A percentile compares a stretch with the other conserved stretches of the same genome.
These are phyloP conservation scores for Aspergillus conjunctus DNA, from an alignment of 495 filamentous ascomycete genomes.

Conservation along the genomic window DNA sequence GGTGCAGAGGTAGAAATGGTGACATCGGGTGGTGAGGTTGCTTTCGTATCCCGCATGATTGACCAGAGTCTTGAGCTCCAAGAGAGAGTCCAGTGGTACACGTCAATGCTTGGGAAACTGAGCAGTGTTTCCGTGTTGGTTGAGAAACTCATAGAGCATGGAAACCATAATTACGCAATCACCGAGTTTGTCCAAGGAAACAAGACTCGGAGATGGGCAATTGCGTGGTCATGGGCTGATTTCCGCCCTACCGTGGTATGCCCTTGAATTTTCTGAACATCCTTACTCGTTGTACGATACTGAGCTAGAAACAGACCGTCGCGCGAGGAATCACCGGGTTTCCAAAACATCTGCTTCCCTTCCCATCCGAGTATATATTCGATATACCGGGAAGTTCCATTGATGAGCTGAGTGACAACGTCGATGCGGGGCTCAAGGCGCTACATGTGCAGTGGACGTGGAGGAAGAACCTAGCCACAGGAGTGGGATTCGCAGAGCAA, in stretches of 20 bases:
- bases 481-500: constrained; percentile 56
- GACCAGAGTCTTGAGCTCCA: constrained; percentile 66
- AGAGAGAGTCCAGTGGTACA: constrained; percentile 79
- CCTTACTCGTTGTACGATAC: not conserved
- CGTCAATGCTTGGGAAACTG: constrained; percentile 85
- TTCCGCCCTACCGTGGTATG: constrained; percentile 64
- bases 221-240: constrained; percentile 82
- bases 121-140: constrained; percentile 68
- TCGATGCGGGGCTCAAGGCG: constrained; percentile 43
- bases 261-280: not conserved
- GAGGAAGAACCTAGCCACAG: constrained; percentile 42
- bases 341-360: constrained; percentile 62
- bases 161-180: constrained; percentile 78
- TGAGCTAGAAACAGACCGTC: constrained; percentile 43
- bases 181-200: constrained; percentile 78
- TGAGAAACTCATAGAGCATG: constrained; percentile 56
- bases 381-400: constrained; percentile 32
- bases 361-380: constrained; percentile 59
- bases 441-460: constrained; percentile 58
- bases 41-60: constrained; percentile 75
- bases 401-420: constrained; percentile 29
- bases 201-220: constrained; percentile 81
- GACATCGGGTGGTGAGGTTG: constrained; percentile 77
- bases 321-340: constrained; percentile 58
- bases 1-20: constrained; percentile 88